These are phyloP conservation scores for Castanospermum australe DNA, from an alignment of 306 rosid genomes.

Conservation along the genomic window DNA sequence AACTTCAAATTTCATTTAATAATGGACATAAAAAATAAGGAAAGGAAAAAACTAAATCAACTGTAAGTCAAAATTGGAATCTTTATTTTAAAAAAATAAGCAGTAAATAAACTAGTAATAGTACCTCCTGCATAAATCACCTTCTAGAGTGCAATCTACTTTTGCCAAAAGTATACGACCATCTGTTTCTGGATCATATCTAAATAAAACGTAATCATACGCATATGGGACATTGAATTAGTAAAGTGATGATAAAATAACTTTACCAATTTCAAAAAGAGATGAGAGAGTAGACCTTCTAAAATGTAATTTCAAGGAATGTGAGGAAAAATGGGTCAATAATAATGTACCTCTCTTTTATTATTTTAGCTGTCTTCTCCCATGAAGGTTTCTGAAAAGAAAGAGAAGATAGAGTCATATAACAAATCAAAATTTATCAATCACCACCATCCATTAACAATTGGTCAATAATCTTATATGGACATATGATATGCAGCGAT, in stretches of 20 bases:
- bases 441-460: slow-evolving; percentile 17
- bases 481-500: neutral
- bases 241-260: slow-evolving; percentile 10
- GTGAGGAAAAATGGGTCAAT: slow-evolving; percentile 25
- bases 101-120: slow-evolving; percentile 19
- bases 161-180: slow-evolving; percentile 81
- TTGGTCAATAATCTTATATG: slow-evolving; percentile 2
- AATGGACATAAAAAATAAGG: neutral
- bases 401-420: slow-evolving; percentile 24
- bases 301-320: slow-evolving; percentile 21
- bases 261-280: neutral
- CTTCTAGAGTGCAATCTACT: slow-evolving; percentile 85
- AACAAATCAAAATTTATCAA: slow-evolving; percentile 14
- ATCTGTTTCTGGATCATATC: slow-evolving; percentile 93
- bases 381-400: slow-evolving; percentile 89
- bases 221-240: slow-evolving; percentile 15
- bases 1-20: neutral
- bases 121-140: slow-evolving; percentile 88
- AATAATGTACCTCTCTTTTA: slow-evolving; percentile 72
- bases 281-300: neutral
- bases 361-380: slow-evolving; percentile 85
- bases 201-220: slow-evolving; percentile 36
- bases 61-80: neutral
- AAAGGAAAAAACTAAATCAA: neutral
- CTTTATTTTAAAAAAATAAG: neutral